Conservation (phyloP, 2,329 filamentous ascomycete genomes). For the Penicillium sp. region DNA sequence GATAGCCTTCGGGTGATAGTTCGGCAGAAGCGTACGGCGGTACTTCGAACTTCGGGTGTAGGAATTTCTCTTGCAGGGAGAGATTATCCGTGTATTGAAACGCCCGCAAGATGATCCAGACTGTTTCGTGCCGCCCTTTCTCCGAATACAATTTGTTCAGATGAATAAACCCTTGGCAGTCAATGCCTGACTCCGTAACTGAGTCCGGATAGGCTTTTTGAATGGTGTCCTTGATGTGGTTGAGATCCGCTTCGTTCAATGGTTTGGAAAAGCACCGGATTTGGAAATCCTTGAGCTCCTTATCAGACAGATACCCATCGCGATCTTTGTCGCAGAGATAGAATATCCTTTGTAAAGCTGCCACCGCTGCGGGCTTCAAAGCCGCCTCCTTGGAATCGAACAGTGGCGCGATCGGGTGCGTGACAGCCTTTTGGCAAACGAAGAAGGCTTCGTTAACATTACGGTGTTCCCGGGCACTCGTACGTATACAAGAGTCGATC, state of each 20-base stretch:
- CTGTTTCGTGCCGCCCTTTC: slow-evolving; percentile 95
- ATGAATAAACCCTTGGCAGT: slow-evolving; percentile 77
- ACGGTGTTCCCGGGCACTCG: slow-evolving; percentile 84
- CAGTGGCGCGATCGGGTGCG: slow-evolving; percentile 90
- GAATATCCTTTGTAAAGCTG: slow-evolving; percentile 85
- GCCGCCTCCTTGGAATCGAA: slow-evolving; percentile 92
- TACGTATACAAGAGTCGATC: slow-evolving; percentile 95
- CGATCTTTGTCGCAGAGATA: slow-evolving; percentile 96
- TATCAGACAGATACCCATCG: slow-evolving; percentile 85
- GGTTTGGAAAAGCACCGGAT: slow-evolving; percentile 87
- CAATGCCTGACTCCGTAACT: slow-evolving; percentile 68
- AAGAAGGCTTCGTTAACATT: slow-evolving; percentile 98
- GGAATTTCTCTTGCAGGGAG: slow-evolving; percentile 83
- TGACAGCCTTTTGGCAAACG: slow-evolving; percentile 96
- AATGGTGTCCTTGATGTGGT: slow-evolving; percentile 88
- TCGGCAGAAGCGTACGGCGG: slow-evolving; percentile 90
- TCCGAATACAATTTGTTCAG: slow-evolving; percentile 96
- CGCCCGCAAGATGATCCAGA: slow-evolving; percentile 93
- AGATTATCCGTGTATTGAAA: slow-evolving; percentile 96
- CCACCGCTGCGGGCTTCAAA: slow-evolving; percentile 84
- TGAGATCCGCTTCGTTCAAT: slow-evolving; percentile 73
- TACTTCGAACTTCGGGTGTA: slow-evolving; percentile 92
- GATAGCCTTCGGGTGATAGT: slow-evolving; percentile 87
- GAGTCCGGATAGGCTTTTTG: slow-evolving; percentile 64
- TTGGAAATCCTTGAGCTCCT: slow-evolving; percentile 89